Conservation (phyloP, 169 alveolate genomes). For the Plasmodium gallinaceum region DNA sequence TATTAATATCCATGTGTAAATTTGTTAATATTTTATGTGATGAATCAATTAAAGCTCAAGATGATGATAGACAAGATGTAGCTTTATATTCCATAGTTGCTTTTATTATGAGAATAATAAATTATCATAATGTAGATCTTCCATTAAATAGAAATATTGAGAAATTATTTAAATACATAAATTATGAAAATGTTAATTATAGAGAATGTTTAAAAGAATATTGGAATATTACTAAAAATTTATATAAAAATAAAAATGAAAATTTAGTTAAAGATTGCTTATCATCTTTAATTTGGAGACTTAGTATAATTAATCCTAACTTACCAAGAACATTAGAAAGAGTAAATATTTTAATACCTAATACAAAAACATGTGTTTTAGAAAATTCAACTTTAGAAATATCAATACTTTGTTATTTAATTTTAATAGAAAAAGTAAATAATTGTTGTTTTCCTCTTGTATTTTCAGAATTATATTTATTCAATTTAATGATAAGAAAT, state of each 20-base stretch:
- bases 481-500: slow-evolving; percentile 77
- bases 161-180: slow-evolving; percentile 26
- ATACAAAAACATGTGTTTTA: slow-evolving; percentile 68
- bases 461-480: slow-evolving; percentile 62
- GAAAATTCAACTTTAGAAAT: slow-evolving; percentile 76
- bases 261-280: slow-evolving; percentile 26
- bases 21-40: slow-evolving; percentile 70
- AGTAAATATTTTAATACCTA: slow-evolving; percentile 74
- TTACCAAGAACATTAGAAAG: slow-evolving; percentile 40
- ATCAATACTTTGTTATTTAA: slow-evolving; percentile 58
- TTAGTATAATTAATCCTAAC: slow-evolving; percentile 58
- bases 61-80: slow-evolving; percentile 74
- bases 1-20: slow-evolving; percentile 53
- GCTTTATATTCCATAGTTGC: slow-evolving; percentile 77
- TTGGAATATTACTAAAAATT: neutral
- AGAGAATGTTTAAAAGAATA: slow-evolving; percentile 31
- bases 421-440: slow-evolving; percentile 63
- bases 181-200: slow-evolving; percentile 46
- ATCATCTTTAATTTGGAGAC: slow-evolving; percentile 68
- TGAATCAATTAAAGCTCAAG: slow-evolving; percentile 67
- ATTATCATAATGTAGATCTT: slow-evolving; percentile 45
- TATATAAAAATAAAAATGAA: slow-evolving; percentile 22
- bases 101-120: slow-evolving; percentile 63
- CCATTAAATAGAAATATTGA: slow-evolving; percentile 67
- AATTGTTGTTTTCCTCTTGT: slow-evolving; percentile 36